These are phyloP conservation scores for Tirmania nivea DNA, from an alignment of 495 filamentous ascomycete genomes.

Conservation along the genomic window DNA sequence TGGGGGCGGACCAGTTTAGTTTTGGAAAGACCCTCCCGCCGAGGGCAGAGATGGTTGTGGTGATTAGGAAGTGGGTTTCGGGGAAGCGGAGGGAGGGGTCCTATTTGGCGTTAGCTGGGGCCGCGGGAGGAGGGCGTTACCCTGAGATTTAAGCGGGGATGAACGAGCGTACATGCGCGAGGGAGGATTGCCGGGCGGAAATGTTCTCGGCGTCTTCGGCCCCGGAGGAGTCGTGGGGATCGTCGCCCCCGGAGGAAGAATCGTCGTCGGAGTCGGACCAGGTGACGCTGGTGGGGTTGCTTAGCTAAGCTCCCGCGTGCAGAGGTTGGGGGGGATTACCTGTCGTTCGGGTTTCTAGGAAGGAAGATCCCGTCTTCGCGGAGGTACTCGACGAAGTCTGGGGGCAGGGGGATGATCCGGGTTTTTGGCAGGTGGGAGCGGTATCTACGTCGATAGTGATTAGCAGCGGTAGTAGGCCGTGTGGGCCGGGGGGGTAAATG, in stretches of 20 bases:
- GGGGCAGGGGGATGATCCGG: slow-evolving; percentile 51
- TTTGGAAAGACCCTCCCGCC: slow-evolving; percentile 75
- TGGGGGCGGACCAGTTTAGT: slow-evolving; percentile 90
- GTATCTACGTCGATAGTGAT: slow-evolving; percentile 27
- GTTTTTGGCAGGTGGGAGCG: slow-evolving; percentile 65
- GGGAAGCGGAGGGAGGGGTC: slow-evolving; percentile 28
- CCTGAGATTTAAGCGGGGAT: too few relatives aligned
- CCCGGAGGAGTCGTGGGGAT: slow-evolving; percentile 25
- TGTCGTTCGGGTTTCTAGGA: slow-evolving; percentile 31
- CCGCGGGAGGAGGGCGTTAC: too few relatives aligned
- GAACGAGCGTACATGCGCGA: background rate
- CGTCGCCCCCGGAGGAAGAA: background rate
- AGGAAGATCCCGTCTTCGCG: slow-evolving; percentile 84
- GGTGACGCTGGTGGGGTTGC: slow-evolving; percentile 3
- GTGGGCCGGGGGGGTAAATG: background rate
- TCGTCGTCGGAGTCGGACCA: slow-evolving; percentile 25
- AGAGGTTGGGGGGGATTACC: slow-evolving; percentile 3
- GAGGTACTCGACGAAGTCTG: slow-evolving; percentile 62
- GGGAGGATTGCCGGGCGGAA: background rate
- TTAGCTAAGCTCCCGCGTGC: slow-evolving; percentile 3
- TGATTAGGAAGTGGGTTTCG: slow-evolving; percentile 55
- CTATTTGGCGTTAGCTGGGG: background rate
- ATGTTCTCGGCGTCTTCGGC: slow-evolving; percentile 16
- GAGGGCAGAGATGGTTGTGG: slow-evolving; percentile 49
- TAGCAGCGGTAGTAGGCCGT: too few relatives aligned